A percentile compares a stretch with the other conserved stretches of the same genome.
Conservation (phyloP, 169 alveolate species). For the Eimeria tenella region DNA sequence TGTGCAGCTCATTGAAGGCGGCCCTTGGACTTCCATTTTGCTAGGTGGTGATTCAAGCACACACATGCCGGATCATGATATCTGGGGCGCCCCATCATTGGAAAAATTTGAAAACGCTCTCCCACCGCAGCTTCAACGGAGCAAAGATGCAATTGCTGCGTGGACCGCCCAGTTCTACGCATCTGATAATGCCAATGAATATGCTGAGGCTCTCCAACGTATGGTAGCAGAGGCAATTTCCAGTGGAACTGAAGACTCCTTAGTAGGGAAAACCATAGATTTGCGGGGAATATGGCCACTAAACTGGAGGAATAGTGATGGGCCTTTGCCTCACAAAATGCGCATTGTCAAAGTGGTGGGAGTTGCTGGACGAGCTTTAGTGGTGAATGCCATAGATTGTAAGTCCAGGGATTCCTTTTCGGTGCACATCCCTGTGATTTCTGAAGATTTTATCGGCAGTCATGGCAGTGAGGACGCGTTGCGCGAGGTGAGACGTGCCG, state of each 20-base stretch:
- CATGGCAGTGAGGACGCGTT: not conserved
- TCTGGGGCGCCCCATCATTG: slow-evolving; percentile 4
- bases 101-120: slow-evolving; percentile 27
- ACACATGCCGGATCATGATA: not conserved
- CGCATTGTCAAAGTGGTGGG: not conserved
- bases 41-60: too few relatives aligned
- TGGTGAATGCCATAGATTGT: slow-evolving; percentile 13
- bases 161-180: not conserved
- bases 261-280: not conserved
- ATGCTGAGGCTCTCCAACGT: not conserved
- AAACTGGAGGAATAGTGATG: not conserved
- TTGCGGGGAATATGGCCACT: not conserved
- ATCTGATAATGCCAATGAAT: too few relatives aligned
- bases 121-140: not conserved
- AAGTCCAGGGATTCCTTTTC: not conserved
- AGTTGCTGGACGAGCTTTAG: not conserved
- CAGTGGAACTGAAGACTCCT: not conserved
- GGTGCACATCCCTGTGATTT: slow-evolving; percentile 13
- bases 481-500: not conserved
- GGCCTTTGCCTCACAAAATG: not conserved
- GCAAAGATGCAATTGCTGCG: not conserved
- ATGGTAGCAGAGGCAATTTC: not conserved
- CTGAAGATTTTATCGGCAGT: not conserved
- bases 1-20: too few relatives aligned
- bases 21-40: too few relatives aligned